phyloP scores from a whole-genome alignment of 805 yeast species.

The Cyberlindnera americana region DNA sequence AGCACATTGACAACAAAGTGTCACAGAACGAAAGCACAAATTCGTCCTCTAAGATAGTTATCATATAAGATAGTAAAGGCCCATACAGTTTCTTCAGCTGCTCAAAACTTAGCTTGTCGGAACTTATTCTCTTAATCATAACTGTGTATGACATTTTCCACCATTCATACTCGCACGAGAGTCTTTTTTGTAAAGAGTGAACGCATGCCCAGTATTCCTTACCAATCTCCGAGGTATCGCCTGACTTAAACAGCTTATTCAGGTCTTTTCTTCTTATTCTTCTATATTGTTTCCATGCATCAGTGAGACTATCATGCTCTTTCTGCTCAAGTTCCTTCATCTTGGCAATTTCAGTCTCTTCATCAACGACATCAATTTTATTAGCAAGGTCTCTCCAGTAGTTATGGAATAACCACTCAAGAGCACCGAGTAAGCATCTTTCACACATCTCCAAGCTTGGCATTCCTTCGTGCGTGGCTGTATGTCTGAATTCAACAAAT shows the following conservation, averaged over 20 bases:
- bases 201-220: conserved; percentile 41
- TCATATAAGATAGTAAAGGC: conserved; percentile 22
- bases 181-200: conserved; percentile 15
- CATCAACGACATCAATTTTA: conserved; percentile 14
- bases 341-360: conserved; percentile 39
- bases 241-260: conserved; percentile 35
- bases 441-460: conserved; percentile 73
- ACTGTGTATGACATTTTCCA: conserved; percentile 23
- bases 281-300: conserved; percentile 43
- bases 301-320: conserved; percentile 26
- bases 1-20: conserved; percentile 8
- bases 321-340: conserved; percentile 12
- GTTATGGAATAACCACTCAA: conserved; percentile 68
- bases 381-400: conserved; percentile 54
- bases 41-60: conserved; percentile 20
- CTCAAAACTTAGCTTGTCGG: conserved; percentile 26
- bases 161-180: conserved; percentile 14
- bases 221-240: conserved; percentile 42
- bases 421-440: conserved; percentile 52
- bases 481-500: conserved; percentile 88
- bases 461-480: conserved; percentile 83
- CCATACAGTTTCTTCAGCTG: conserved; percentile 30
- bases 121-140: conserved; percentile 34
- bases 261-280: conserved; percentile 46
- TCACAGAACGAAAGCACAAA: conserved; percentile 24